phyloP scores from a whole-genome alignment of 768 basidiomycete genomes.

The Chlorophyllum brunneum region DNA sequence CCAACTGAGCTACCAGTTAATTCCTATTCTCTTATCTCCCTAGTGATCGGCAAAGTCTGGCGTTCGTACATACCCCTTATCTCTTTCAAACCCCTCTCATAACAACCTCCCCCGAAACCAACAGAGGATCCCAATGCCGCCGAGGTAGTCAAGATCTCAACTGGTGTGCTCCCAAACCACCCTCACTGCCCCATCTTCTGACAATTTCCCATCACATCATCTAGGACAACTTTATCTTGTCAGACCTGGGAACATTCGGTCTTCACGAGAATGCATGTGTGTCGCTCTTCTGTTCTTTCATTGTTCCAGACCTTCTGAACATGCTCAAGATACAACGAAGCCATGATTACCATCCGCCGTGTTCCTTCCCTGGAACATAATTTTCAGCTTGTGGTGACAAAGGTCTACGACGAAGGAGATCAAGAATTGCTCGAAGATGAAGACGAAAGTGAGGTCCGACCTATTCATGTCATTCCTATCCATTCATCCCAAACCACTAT shows the following conservation, averaged over 20 bases:
- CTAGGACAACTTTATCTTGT: conserved; percentile 83
- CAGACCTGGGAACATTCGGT: conserved; percentile 86
- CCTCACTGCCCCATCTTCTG: background rate
- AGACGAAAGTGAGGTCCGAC: conserved; percentile 66
- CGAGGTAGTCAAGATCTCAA: conserved; percentile 91
- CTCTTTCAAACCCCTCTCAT: conserved; percentile 14
- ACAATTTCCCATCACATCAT: conserved; percentile 5
- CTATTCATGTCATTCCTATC: background rate
- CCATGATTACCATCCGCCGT: conserved; percentile 90
- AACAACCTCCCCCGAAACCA: conserved; percentile 10
- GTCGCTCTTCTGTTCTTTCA: conserved; percentile 22
- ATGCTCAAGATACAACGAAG: conserved; percentile 80
- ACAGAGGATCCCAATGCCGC: conserved; percentile 91
- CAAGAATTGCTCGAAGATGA: conserved; percentile 93
- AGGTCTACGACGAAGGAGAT: conserved; percentile 96
- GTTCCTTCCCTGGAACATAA: conserved; percentile 72
- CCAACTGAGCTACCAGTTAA: background rate
- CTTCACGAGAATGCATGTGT: conserved; percentile 96
- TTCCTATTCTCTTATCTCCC: conserved; percentile 3
- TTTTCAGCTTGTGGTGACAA: conserved; percentile 91
- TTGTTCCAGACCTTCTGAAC: conserved; percentile 6
- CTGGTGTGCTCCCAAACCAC: conserved; percentile 34
- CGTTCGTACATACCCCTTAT: conserved; percentile 51
- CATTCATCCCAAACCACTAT: background rate
- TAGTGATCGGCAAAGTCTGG: conserved; percentile 93